Percentiles rank a stretch among this genome's conserved stretches.
These are phyloP conservation scores for Syzygium syzygioides DNA, from an alignment of 441 rosid genomes.

Conservation along the genomic window DNA sequence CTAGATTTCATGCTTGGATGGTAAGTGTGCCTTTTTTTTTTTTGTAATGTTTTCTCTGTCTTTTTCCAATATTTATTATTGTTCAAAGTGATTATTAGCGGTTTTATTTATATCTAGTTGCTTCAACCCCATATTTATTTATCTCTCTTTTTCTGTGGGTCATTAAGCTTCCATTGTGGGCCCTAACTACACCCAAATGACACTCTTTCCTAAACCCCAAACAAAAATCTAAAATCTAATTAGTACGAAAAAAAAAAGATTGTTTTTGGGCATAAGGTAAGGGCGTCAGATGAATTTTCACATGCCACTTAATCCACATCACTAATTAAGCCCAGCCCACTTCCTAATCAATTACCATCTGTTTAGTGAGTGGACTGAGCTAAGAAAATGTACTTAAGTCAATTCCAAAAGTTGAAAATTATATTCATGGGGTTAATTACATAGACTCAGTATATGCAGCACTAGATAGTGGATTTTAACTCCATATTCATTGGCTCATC, in stretches of 20 bases:
- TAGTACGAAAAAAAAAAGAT: background rate
- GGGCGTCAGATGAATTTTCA: background rate
- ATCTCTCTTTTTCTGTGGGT: background rate
- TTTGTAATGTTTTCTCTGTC: no score
- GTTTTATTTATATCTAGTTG: background rate
- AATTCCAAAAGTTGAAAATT: background rate
- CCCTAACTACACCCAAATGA: background rate
- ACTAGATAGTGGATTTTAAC: background rate
- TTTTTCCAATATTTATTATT: background rate
- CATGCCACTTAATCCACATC: background rate
- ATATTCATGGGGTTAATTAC: background rate
- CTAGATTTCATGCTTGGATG: slow-evolving; percentile 19
- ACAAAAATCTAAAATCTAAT: background rate
- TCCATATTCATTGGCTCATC: no score
- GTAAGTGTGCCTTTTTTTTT: background rate
- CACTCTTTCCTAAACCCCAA: background rate
- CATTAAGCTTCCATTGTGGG: background rate
- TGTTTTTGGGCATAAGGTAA: background rate
- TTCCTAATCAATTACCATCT: background rate
- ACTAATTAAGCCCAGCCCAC: background rate
- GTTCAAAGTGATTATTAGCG: background rate
- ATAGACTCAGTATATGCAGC: background rate
- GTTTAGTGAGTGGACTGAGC: background rate
- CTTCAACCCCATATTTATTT: background rate
- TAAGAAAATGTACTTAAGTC: background rate